Conservation (phyloP, 2,329 filamentous ascomycete genomes). For the Rhexocercosporidium sp. region DNA sequence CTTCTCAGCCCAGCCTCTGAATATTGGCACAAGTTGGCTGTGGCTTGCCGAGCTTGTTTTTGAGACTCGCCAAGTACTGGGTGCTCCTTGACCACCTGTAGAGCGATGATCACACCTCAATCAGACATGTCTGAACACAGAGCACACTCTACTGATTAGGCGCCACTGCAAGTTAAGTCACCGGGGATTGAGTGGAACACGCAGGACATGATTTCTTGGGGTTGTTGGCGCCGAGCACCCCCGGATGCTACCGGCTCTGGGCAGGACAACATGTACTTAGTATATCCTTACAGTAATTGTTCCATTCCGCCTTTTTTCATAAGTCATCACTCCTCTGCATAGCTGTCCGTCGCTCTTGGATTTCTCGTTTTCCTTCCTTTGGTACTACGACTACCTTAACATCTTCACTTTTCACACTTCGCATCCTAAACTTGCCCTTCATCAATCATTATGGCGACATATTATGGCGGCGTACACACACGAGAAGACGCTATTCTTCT, state of each 20-base stretch:
- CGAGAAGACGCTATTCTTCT: neutral
- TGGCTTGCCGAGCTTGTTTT: conserved; percentile 3
- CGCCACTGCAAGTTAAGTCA: too few relatives aligned
- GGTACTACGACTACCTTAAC: neutral
- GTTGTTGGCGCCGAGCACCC: neutral
- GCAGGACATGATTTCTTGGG: neutral
- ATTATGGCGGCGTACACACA: neutral
- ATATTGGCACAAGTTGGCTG: neutral
- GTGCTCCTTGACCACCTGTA: neutral
- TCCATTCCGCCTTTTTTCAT: neutral
- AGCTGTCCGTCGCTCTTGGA: neutral
- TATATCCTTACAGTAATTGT: neutral
- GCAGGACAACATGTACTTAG: too few relatives aligned
- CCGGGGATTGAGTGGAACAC: neutral
- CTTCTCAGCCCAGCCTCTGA: neutral
- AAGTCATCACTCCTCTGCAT: neutral
- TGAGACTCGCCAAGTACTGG: neutral
- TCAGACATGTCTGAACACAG: neutral
- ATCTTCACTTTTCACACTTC: neutral
- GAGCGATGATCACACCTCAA: neutral
- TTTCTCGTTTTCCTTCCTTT: neutral
- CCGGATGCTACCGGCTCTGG: neutral
- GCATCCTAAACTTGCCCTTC: neutral
- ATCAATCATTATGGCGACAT: neutral
- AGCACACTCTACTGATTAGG: neutral